phyloP scores from a whole-genome alignment of 441 rosid genomes.

The Corymbia calophylla region DNA sequence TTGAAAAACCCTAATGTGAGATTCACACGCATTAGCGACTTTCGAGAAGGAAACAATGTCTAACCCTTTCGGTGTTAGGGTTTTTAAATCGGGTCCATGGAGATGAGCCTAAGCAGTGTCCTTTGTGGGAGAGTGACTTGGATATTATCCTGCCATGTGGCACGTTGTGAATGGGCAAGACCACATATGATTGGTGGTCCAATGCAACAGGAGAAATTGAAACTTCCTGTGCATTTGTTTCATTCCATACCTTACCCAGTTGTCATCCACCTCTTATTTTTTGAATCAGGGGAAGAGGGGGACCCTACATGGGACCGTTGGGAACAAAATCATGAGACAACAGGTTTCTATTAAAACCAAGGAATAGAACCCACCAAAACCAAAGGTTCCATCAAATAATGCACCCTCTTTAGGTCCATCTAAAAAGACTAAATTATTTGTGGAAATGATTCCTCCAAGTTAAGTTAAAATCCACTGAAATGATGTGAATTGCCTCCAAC shows the following conservation, averaged over 20 bases:
- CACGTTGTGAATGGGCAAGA: not conserved
- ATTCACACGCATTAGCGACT: not conserved
- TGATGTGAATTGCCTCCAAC: not conserved
- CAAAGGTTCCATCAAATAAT: not conserved
- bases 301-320: not conserved
- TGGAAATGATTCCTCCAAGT: not conserved
- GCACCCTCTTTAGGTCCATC: not conserved
- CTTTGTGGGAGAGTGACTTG: not conserved
- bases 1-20: not conserved
- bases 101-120: not conserved
- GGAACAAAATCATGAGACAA: not conserved
- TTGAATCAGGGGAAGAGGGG: not conserved
- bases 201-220: not conserved
- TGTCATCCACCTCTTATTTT: not conserved
- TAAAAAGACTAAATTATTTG: not conserved
- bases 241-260: not conserved
- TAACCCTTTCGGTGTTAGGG: not conserved
- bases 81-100: not conserved
- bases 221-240: not conserved
- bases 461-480: not conserved
- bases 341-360: not conserved
- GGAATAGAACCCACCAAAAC: not conserved
- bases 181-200: not conserved
- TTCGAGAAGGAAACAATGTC: not conserved
- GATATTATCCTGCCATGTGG: not conserved